phyloP scores from a whole-genome alignment of 306 rosid genomes.

The Cyclanthera cordifolia region DNA sequence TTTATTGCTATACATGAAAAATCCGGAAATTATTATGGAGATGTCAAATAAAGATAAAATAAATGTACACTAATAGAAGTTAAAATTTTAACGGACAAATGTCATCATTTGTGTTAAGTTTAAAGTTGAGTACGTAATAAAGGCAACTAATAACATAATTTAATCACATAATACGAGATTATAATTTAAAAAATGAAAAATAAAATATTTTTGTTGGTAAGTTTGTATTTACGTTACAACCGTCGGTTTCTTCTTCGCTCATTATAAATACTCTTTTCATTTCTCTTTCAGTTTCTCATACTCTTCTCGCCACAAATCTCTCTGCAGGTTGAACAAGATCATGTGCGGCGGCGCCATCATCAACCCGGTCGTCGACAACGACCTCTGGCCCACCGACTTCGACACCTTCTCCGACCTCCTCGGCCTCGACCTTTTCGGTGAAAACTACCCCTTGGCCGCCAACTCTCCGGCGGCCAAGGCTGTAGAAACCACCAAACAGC shows the following conservation, averaged over 20 bases:
- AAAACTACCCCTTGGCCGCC: background rate
- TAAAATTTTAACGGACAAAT: too few relatives aligned
- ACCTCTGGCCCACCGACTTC: conserved; percentile 55
- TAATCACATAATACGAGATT: too few relatives aligned
- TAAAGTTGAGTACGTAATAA: too few relatives aligned
- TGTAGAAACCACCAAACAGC: background rate
- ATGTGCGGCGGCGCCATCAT: conserved; percentile 98
- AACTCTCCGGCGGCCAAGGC: background rate
- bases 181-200: too few relatives aligned
- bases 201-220: background rate
- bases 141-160: too few relatives aligned
- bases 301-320: background rate
- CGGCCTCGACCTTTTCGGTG: conserved; percentile 24
- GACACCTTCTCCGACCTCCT: conserved; percentile 51
- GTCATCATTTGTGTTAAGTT: too few relatives aligned
- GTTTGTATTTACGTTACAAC: background rate
- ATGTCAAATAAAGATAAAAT: too few relatives aligned
- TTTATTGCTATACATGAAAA: too few relatives aligned
- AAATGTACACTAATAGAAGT: too few relatives aligned
- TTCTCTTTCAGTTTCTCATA: background rate
- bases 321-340: background rate
- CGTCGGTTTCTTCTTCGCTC: background rate
- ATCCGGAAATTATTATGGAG: too few relatives aligned
- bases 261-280: conserved; percentile 1
- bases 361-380: conserved; percentile 23